These are phyloP conservation scores for Ceriops decandra DNA, from an alignment of 345 rosid genomes.

Conservation along the genomic window DNA sequence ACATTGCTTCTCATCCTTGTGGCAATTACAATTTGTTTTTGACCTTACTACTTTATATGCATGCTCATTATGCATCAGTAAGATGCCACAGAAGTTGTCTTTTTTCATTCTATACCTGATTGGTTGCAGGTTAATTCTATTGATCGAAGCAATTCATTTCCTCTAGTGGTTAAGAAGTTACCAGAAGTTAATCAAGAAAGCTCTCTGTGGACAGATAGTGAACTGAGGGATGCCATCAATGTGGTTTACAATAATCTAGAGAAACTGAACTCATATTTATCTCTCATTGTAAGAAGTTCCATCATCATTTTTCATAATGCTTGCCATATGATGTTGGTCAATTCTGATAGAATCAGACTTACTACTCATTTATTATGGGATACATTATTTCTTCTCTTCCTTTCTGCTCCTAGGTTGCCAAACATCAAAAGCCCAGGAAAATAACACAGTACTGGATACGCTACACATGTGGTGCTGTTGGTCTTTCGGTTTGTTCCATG, in stretches of 20 bases:
- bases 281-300: slow-evolving; percentile 48
- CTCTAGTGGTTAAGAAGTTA: slow-evolving; percentile 56
- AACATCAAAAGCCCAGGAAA: slow-evolving; percentile 70
- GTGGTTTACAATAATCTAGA: slow-evolving; percentile 58
- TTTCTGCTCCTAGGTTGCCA: slow-evolving; percentile 49
- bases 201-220: slow-evolving; percentile 73
- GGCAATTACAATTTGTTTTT: slow-evolving; percentile 1
- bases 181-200: slow-evolving; percentile 61
- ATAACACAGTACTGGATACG: slow-evolving; percentile 68
- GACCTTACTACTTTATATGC: background rate
- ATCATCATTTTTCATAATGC: slow-evolving; percentile 1
- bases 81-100: background rate
- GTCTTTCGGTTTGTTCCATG: slow-evolving; percentile 62
- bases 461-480: slow-evolving; percentile 80
- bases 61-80: background rate
- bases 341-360: background rate
- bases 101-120: background rate
- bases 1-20: background rate
- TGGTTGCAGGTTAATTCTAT: slow-evolving; percentile 57
- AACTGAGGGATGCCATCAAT: slow-evolving; percentile 63
- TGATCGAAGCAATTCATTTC: slow-evolving; percentile 59
- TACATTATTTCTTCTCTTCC: slow-evolving; percentile 2
- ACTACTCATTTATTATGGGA: slow-evolving; percentile 1
- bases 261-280: slow-evolving; percentile 59
- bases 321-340: background rate